phyloP scores from a whole-genome alignment of 371 early-diverging fungal genomes.

The Apophysomyces trapeziformis region DNA sequence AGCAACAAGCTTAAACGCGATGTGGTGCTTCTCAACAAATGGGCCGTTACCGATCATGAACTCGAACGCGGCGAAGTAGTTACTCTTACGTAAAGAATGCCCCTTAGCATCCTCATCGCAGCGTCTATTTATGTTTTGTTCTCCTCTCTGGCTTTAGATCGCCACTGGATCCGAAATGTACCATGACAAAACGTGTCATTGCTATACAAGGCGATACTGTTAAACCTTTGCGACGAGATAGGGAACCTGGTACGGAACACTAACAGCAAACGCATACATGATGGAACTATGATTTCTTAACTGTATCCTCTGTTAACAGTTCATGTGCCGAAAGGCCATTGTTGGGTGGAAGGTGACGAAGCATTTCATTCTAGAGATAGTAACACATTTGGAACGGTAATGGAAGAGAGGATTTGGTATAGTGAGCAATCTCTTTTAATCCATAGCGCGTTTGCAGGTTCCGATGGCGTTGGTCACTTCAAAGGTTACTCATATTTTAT shows the following conservation, averaged over 20 bases:
- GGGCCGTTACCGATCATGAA: constrained; percentile 54
- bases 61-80: constrained; percentile 83
- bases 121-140: background rate
- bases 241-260: constrained; percentile 20
- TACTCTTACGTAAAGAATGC: constrained; percentile 63
- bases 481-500: constrained; percentile 63
- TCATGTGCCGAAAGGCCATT: constrained; percentile 83
- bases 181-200: constrained; percentile 84
- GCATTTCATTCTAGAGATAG: constrained; percentile 85
- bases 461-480: constrained; percentile 74
- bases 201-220: constrained; percentile 89
- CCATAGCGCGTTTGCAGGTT: constrained; percentile 34
- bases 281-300: constrained; percentile 2
- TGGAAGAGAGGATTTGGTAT: background rate
- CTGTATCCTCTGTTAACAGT: constrained; percentile 38
- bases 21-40: constrained; percentile 78
- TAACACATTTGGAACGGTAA: constrained; percentile 86
- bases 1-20: constrained; percentile 69
- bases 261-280: background rate
- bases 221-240: constrained; percentile 52
- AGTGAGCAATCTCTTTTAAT: background rate
- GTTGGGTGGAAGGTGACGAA: constrained; percentile 95
- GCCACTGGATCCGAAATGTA: constrained; percentile 72
- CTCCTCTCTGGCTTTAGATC: constrained; percentile 42
- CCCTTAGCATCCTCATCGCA: background rate